Conservation (phyloP, 441 rosid genomes). For the Syzygium malaccense region DNA sequence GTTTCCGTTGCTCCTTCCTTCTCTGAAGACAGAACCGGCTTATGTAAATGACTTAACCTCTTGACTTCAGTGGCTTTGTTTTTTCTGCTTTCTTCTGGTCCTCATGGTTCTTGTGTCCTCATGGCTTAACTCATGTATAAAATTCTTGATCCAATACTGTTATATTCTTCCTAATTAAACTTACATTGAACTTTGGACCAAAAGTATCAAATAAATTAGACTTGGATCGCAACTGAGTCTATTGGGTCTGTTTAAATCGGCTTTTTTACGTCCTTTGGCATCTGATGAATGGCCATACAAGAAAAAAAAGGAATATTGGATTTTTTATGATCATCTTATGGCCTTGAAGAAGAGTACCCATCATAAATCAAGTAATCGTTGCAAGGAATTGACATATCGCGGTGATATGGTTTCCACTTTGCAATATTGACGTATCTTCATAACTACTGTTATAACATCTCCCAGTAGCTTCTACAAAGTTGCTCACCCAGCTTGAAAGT, state of each 20-base stretch:
- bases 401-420: not conserved
- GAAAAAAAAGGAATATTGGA: not conserved
- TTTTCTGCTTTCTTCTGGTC: not conserved
- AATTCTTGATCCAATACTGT: not conserved
- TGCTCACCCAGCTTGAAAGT: not conserved
- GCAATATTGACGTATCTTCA: not conserved
- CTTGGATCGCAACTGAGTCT: not conserved
- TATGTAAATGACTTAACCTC: conserved; percentile 38
- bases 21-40: conserved; percentile 44
- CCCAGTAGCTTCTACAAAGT: not conserved
- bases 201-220: not conserved
- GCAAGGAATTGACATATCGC: not conserved
- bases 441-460: not conserved
- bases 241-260: not conserved
- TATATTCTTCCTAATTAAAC: not conserved
- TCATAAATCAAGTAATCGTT: not conserved
- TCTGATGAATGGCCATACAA: not conserved
- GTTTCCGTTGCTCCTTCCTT: conserved; percentile 88
- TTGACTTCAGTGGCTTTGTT: not conserved
- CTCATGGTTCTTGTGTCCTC: not conserved
- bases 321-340: not conserved
- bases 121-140: not conserved
- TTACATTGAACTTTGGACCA: not conserved
- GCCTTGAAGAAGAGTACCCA: not conserved
- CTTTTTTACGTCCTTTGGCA: not conserved